Base-by-base conservation (phyloP, 257 asterid species). In the Orobanche coerulescens region DNA sequence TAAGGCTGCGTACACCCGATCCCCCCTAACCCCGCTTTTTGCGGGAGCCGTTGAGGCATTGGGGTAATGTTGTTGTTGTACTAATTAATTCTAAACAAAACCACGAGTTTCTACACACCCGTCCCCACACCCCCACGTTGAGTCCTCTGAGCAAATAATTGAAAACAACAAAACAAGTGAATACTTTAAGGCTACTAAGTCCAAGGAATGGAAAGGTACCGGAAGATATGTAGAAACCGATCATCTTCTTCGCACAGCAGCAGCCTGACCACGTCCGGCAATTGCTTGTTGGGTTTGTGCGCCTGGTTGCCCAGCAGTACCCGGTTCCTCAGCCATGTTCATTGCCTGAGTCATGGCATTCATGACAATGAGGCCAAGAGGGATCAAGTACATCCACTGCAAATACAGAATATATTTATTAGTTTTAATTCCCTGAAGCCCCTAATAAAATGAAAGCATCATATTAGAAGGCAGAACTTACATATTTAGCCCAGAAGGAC, bases 321-420 rank as follows among this genome's bases (percentile, higher is more conserved):
- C 79, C 60, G 56, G 95, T 71, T 92, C 97, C 75, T 92, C 98
- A 24, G 94, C 73, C 92, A 85, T 69, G 74, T 92, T 92, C 91
- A 86, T 82, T 64, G 95, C 98, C 78, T 92, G 98, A 44, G 97
- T 92, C 74, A 92, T 36, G 57, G 95, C 97, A 73, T 92, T 92
- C 98, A 92, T 86, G 69, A 83, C 79, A 23, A 92, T 75, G 65
- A 92, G 88, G 69, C 95, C 98, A 24, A 88, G 84, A 54, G 98
- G 98, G 66, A 92, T 76, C 89, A 92, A 73, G 80, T 88, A 92
- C 95, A 92, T 92, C 98, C 98, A 92, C 98, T 92, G 82, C 55
- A 75, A 56, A 68, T 18, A 71, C 47, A 55, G 44, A 60, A 47
- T 48, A 23, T 16, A 48, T 13, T 19, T 39, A 47, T 34, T 36